Conservation (phyloP, 495 filamentous ascomycete genomes). For the Trichodelitschia bisporula region DNA sequence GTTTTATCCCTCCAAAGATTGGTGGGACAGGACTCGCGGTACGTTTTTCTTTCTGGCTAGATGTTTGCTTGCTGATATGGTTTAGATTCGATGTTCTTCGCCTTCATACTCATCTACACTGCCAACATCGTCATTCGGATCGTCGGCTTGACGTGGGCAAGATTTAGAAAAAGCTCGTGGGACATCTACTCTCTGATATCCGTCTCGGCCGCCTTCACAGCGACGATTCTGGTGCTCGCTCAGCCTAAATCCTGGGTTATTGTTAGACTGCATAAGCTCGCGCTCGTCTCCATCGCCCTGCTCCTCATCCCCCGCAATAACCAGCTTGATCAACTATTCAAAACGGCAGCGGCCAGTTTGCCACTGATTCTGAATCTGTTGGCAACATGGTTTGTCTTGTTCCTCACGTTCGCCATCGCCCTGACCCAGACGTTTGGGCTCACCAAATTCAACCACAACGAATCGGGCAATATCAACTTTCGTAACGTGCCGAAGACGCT, state of each 20-base stretch:
- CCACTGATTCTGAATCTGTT: conserved; percentile 77
- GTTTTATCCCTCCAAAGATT: conserved; percentile 43
- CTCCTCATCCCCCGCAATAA: conserved; percentile 93
- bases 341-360: conserved; percentile 91
- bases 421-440: conserved; percentile 92
- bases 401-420: conserved; percentile 88
- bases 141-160: conserved; percentile 72
- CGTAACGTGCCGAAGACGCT: conserved; percentile 79
- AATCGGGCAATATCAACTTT: conserved; percentile 72
- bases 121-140: conserved; percentile 67
- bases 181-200: conserved; percentile 71
- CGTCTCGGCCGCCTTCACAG: conserved; percentile 62
- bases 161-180: conserved; percentile 87
- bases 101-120: conserved; percentile 68
- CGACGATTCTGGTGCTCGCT: conserved; percentile 43
- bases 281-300: conserved; percentile 72
- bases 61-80: conserved; percentile 2
- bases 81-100: conserved; percentile 46
- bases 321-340: conserved; percentile 94
- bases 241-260: conserved; percentile 31
- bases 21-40: conserved; percentile 42
- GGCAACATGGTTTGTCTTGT: conserved; percentile 91
- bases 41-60: conserved; percentile 5
- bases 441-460: conserved; percentile 55
- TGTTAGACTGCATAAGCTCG: conserved; percentile 69